These are phyloP conservation scores for Monilinia fructicola DNA, from an alignment of 2,329 filamentous ascomycete genomes.

Conservation along the genomic window DNA sequence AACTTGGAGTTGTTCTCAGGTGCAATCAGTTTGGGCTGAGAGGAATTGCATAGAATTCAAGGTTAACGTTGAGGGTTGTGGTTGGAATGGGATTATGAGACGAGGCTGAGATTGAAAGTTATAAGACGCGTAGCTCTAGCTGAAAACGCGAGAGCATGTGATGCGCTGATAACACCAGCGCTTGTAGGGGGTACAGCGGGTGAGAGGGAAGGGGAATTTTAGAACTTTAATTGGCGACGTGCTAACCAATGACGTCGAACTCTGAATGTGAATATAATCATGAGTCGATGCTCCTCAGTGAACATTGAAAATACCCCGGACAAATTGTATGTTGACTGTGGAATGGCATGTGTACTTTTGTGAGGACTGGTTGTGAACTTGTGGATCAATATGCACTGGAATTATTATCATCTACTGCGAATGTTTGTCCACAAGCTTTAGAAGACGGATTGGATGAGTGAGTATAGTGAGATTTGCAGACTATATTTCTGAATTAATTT, in stretches of 20 bases:
- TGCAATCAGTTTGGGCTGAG: background rate
- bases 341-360: too few relatives aligned
- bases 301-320: background rate
- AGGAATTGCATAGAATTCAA: background rate
- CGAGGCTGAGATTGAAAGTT: background rate
- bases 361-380: too few relatives aligned
- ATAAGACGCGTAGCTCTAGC: background rate
- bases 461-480: too few relatives aligned
- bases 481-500: background rate
- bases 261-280: background rate
- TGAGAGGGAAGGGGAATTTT: background rate
- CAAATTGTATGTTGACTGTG: background rate
- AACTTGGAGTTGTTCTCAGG: background rate
- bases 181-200: background rate
- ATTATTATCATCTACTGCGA: too few relatives aligned
- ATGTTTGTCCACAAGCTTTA: too few relatives aligned
- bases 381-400: too few relatives aligned
- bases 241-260: background rate
- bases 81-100: background rate
- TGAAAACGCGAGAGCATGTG: constrained; percentile 2
- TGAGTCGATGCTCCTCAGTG: too few relatives aligned
- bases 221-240: background rate
- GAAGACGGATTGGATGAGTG: background rate
- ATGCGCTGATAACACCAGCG: background rate
- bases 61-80: background rate